Evolutionary conservation across 2,329 filamentous ascomycete genomes (phyloP).

Genomic region (Teratosphaeria pseudoeucalypti): DNA sequence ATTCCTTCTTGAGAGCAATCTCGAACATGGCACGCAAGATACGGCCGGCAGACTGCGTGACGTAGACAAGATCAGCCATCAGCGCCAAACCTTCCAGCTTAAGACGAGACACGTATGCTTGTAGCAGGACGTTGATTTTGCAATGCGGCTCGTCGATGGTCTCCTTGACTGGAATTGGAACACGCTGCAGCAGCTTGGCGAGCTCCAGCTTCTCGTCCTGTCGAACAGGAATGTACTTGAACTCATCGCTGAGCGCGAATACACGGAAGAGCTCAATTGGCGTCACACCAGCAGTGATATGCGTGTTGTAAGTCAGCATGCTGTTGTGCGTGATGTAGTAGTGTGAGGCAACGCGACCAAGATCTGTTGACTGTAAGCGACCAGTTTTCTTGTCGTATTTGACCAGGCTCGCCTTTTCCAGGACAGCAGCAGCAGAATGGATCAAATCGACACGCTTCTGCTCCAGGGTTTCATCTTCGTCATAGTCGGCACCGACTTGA

Average conservation of each 20-base stretch:
- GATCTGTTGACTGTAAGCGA: slow-evolving; percentile 78
- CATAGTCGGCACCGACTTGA: slow-evolving; percentile 90
- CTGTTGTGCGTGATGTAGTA: slow-evolving; percentile 97
- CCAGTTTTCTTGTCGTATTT: slow-evolving; percentile 95
- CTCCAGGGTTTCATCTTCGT: slow-evolving; percentile 80
- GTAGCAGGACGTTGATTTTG: slow-evolving; percentile 95
- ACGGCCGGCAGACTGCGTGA: slow-evolving; percentile 93
- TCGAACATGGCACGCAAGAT: slow-evolving; percentile 94
- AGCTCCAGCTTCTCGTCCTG: slow-evolving; percentile 97
- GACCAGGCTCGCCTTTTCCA: slow-evolving; percentile 79
- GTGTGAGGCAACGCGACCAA: slow-evolving; percentile 90
- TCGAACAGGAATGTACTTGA: slow-evolving; percentile 96
- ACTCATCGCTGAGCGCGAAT: slow-evolving; percentile 91
- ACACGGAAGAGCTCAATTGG: slow-evolving; percentile 94
- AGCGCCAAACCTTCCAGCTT: slow-evolving; percentile 88
- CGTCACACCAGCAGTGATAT: slow-evolving; percentile 85
- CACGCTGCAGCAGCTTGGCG: slow-evolving; percentile 76
- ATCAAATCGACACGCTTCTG: slow-evolving; percentile 97
- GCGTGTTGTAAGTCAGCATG: slow-evolving; percentile 93
- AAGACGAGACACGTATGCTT: slow-evolving; percentile 91
- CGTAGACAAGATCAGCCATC: slow-evolving; percentile 98
- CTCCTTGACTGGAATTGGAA: slow-evolving; percentile 95
- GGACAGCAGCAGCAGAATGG: slow-evolving; percentile 78
- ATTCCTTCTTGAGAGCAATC: slow-evolving; percentile 93
- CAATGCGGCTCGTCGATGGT: slow-evolving; percentile 92